Evolutionary conservation across 2,329 filamentous ascomycete species (phyloP), one percentile per base, ranked within the genome.

Genomic region (Fusarium sp.): DNA sequence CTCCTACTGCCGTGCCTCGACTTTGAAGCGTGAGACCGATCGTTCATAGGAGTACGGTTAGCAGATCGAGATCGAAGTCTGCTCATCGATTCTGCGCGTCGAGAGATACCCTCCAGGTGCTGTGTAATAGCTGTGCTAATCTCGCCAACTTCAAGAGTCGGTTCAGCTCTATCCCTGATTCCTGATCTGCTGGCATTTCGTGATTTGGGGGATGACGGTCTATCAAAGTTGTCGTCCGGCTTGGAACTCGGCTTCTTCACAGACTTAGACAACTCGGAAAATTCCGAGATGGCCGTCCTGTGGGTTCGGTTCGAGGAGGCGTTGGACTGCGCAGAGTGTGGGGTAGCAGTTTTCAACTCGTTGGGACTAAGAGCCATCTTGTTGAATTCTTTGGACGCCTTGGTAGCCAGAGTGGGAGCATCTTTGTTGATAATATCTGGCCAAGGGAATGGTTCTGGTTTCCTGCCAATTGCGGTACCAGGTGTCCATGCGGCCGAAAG

Each of bases 171-270:
- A 11, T 78, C 75, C n/a, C 64, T 71, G 4, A 50, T 64, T 24
- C 79, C 56, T 2, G 74, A 74, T 4, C 78, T 75, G 29, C 83
- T 85, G 6, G 81, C 79, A 41, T 84, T 82, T 9, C 82, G 81
- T 1, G 83, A 82, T 45, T 83, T 84, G 0, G 83, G 79, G 0
- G 82, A 83, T 0, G 75, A 62, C 1, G 82, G 81, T 4, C 81
- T 78, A 0, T 56, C 54, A 0, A 73, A 24, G 5, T n/a, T 22
- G 4, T 33, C 29, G 10, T 62, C 52, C 2, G 24, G 54, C 7
- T 56, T 54, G 2, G 22, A 4, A 5, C 24, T 24, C 5, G 24
- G 24, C 5, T 5, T 3, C 24, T 5, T 24, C 5, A 5, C 5
- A 24, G 24, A 3, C 24, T 24, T 24, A 5, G 24, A 24, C 24